phyloP scores from a whole-genome alignment of 371 early-diverging fungal species.

The Mortierella sp. region DNA sequence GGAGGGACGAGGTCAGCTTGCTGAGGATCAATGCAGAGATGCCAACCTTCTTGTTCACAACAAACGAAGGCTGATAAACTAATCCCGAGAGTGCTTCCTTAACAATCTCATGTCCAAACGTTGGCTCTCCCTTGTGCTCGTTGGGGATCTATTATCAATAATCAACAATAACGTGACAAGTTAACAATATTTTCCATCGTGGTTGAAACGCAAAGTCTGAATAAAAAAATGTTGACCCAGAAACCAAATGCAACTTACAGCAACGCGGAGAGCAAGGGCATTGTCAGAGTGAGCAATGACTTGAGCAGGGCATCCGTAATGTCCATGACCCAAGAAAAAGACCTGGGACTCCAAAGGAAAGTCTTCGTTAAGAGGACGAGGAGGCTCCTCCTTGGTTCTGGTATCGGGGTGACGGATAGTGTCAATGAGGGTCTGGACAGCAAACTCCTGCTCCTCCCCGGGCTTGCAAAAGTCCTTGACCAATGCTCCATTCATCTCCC shows the following conservation, averaged over 20 bases:
- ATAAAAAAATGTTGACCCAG: background rate
- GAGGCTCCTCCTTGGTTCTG: constrained; percentile 73
- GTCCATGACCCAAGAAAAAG: constrained; percentile 76
- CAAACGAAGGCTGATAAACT: constrained; percentile 75
- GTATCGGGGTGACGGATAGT: constrained; percentile 76
- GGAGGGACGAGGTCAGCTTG: constrained; percentile 86
- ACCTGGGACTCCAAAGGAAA: constrained; percentile 77
- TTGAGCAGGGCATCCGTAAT: constrained; percentile 84
- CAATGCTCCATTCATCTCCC: constrained; percentile 84
- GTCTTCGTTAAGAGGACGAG: constrained; percentile 69
- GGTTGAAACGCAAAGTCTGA: background rate
- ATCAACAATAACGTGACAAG: background rate
- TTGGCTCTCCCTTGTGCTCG: constrained; percentile 61
- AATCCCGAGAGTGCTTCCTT: constrained; percentile 53
- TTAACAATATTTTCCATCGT: background rate
- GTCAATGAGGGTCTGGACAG: constrained; percentile 80
- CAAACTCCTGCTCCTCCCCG: constrained; percentile 71
- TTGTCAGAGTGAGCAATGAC: constrained; percentile 73
- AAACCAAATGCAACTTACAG: constrained; percentile 63
- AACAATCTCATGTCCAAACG: constrained; percentile 70
- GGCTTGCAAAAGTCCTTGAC: constrained; percentile 86
- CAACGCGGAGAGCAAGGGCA: constrained; percentile 61
- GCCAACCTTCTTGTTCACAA: constrained; percentile 73
- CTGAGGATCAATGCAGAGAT: constrained; percentile 78
- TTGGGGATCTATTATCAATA: constrained; percentile 35